phyloP scores from a whole-genome alignment of 2,329 filamentous ascomycete genomes.

The Alternaria burnsii region DNA sequence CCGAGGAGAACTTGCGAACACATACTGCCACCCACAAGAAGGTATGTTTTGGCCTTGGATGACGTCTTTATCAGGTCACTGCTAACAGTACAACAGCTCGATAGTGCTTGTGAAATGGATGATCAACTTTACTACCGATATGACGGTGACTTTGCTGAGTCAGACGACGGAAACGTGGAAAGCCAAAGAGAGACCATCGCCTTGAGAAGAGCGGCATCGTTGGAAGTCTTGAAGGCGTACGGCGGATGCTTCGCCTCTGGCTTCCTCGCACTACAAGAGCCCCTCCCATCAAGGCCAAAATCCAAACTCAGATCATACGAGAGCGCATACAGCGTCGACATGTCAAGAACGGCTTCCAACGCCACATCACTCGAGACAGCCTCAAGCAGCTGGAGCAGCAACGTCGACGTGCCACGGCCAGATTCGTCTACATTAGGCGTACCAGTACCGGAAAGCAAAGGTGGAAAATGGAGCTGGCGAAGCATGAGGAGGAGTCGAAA shows the following conservation, averaged over 20 bases:
- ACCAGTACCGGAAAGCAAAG: constrained; percentile 21
- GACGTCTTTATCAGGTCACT: not conserved
- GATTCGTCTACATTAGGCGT: constrained; percentile 45
- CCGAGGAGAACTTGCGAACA: constrained; percentile 43
- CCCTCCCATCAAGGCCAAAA: constrained; percentile 32
- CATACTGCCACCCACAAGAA: constrained; percentile 37
- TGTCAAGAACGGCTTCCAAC: constrained; percentile 35
- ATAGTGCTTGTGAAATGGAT: constrained; percentile 18
- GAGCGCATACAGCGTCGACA: constrained; percentile 38
- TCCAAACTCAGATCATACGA: constrained; percentile 25
- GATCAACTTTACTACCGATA: constrained; percentile 31
- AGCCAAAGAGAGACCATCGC: constrained; percentile 28
- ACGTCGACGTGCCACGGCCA: constrained; percentile 35
- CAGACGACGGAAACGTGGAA: constrained; percentile 34
- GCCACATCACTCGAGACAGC: constrained; percentile 25
- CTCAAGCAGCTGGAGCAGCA: constrained; percentile 22
- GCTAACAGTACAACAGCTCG: constrained; percentile 16
- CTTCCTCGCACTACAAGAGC: constrained; percentile 37
- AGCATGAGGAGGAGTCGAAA: constrained; percentile 32
- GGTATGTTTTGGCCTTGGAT: constrained; percentile 24
- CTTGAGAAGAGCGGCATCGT: constrained; percentile 33
- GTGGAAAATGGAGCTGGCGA: constrained; percentile 34
- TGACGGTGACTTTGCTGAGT: constrained; percentile 30
- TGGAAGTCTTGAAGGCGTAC: constrained; percentile 46
- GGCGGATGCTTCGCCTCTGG: constrained; percentile 44